Percentiles rank a stretch among this genome's conserved stretches.
phyloP scores from a whole-genome alignment of 163 green algal species.

The Smithsoniella earleae region DNA sequence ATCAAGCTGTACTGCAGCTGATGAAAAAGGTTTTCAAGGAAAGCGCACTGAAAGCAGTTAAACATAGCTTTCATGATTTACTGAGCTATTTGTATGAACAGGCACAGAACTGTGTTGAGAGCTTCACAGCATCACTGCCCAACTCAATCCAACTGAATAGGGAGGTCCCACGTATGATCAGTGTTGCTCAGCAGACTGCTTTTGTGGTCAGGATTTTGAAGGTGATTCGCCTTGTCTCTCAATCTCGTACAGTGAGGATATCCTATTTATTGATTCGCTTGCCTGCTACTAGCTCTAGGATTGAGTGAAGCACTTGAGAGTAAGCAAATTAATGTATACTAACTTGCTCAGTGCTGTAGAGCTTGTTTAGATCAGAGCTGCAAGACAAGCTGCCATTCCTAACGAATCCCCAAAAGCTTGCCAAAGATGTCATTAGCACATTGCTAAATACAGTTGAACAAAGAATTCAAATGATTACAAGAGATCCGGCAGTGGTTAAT shows the following conservation, averaged over 20 bases:
- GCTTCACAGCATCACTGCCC: not conserved
- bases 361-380: constrained; percentile 5
- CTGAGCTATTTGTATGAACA: not conserved
- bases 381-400: constrained; percentile 18
- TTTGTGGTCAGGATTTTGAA: constrained; percentile 21
- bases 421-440: not conserved
- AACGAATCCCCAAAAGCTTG: constrained; percentile 2
- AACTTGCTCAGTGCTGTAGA: no score
- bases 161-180: not conserved
- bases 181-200: constrained; percentile 19
- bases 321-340: no score
- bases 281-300: no score
- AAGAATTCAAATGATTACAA: not conserved
- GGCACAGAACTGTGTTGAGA: constrained; percentile 20
- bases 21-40: constrained; percentile 30
- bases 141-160: not conserved
- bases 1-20: constrained; percentile 10
- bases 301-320: no score
- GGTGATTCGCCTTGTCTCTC: not conserved
- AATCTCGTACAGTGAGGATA: no score
- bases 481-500: not conserved
- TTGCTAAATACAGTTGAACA: not conserved
- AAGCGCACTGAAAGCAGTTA: constrained; percentile 6
- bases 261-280: no score
- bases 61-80: constrained; percentile 20